Percentiles rank a stretch among this genome's conserved stretches.
Evolutionary conservation across 1,139 yeast genomes (phyloP).

Genomic region (Suhomyces chickasaworum): DNA sequence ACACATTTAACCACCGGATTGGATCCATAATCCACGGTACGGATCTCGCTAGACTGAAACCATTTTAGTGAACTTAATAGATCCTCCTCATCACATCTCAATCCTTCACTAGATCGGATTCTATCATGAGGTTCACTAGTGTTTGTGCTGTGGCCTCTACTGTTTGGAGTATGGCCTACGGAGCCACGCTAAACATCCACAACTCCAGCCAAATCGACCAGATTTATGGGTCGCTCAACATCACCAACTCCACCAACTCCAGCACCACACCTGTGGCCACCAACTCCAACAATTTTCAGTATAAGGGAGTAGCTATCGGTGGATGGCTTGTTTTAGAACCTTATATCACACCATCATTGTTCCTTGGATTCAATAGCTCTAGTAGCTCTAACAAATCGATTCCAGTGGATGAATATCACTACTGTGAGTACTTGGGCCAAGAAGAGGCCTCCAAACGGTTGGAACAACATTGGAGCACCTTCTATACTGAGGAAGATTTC

Average conservation of each 20-base stretch:
- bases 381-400: constrained; percentile 25
- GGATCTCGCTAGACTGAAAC: too few species aligned
- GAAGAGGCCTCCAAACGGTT: constrained; percentile 45
- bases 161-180: not conserved
- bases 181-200: constrained; percentile 2
- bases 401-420: constrained; percentile 59
- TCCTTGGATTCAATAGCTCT: constrained; percentile 35
- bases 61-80: too few species aligned
- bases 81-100: too few species aligned
- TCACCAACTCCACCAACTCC: constrained; percentile 12
- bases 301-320: constrained; percentile 58
- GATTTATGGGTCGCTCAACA: constrained; percentile 9
- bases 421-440: constrained; percentile 48
- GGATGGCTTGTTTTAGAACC: constrained; percentile 73
- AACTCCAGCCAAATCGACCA: constrained; percentile 8
- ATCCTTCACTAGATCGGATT: not conserved
- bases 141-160: not conserved
- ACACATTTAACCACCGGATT: too few species aligned
- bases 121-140: not conserved
- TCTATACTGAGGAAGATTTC: constrained; percentile 58
- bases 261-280: not conserved
- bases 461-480: constrained; percentile 54
- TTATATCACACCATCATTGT: constrained; percentile 63
- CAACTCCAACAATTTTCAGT: constrained; percentile 28
- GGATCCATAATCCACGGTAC: too few species aligned